Base-by-base conservation (phyloP, 768 basidiomycete genomes). In the Gymnopilus dilepis region DNA sequence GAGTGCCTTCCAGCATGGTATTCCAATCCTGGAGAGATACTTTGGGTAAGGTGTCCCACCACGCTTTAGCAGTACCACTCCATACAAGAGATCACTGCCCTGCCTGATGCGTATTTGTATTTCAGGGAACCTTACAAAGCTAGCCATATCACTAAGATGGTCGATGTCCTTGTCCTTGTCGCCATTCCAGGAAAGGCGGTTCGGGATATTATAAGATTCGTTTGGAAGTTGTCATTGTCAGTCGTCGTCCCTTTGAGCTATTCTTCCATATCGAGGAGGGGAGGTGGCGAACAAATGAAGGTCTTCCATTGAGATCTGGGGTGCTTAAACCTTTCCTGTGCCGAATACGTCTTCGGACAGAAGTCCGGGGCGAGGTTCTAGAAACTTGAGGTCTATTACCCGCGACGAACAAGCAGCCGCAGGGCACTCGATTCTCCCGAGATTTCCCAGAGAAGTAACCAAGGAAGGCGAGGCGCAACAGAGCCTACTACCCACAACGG, bases 211-310 rank as follows among this genome's bases (percentile, higher is more conserved):
- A 12, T 64, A 19, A 42, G 51, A 17, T 56, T 60, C 52, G 60
- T 59, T 15, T 64, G 62, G 58, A 58, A 64, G 1, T 56, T 52
- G 17, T 48, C 47, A 6, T 51, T 30, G 9, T 37, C 8, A 37
- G 7, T 37, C 34, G 8, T 37, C 34, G 34, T 37, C 15, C 11
- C 34, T 37, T 37, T 15, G 9, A 12, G 6, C 12, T 6, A 12
- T 6, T 34, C 22, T 4, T 31, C 17, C 1, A 21, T n/a, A 5
- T 6, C 6, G 4, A 50, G 19, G n/a, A 9, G 24, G 19, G 33
- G 38, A 17, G 31, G 19, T 6, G 59, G 38, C 21, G 19, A 4
- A 1, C 52, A 24, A 24, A n/a, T n/a, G n/a, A n/a, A n/a, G n/a
- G n/a, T n/a, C n/a, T n/a, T n/a, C 48, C 4, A 26, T 21, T 24